Evolutionary conservation across 768 basidiomycete species (phyloP).

Genomic region (Russula earlei): DNA sequence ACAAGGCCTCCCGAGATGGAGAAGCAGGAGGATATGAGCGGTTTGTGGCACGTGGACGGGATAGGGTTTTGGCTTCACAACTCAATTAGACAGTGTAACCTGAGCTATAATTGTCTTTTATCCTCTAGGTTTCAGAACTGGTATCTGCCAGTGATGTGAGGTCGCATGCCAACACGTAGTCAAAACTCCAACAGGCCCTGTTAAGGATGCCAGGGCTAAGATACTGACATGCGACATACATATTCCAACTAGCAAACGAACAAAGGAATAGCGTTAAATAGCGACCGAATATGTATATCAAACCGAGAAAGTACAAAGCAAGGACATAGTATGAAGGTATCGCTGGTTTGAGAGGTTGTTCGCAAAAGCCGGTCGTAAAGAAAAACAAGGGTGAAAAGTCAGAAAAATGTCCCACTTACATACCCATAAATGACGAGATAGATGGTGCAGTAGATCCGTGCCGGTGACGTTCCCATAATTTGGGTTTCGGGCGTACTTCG

Average conservation of each 20-base stretch:
- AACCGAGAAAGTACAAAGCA: slow-evolving; percentile 8
- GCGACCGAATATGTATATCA: background rate
- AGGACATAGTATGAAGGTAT: slow-evolving; percentile 2
- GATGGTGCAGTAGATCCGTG: slow-evolving; percentile 38
- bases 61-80: too few species aligned
- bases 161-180: too few species aligned
- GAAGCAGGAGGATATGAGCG: too few species aligned
- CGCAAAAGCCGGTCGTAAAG: background rate
- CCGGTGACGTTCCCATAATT: slow-evolving; percentile 70
- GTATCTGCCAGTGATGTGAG: too few species aligned
- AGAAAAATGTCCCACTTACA: slow-evolving; percentile 20
- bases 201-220: slow-evolving; percentile 18
- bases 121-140: too few species aligned
- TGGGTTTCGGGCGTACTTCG: slow-evolving; percentile 68
- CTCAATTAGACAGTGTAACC: too few species aligned
- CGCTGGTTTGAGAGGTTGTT: background rate
- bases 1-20: too few species aligned
- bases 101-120: too few species aligned
- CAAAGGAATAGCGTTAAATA: slow-evolving; percentile 10
- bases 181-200: background rate
- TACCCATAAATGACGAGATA: slow-evolving; percentile 35
- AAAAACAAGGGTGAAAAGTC: background rate
- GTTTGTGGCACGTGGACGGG: too few species aligned
- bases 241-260: background rate
- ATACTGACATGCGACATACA: background rate